phyloP scores from a whole-genome alignment of 139 green algal genomes.

The Volvox africanus region DNA sequence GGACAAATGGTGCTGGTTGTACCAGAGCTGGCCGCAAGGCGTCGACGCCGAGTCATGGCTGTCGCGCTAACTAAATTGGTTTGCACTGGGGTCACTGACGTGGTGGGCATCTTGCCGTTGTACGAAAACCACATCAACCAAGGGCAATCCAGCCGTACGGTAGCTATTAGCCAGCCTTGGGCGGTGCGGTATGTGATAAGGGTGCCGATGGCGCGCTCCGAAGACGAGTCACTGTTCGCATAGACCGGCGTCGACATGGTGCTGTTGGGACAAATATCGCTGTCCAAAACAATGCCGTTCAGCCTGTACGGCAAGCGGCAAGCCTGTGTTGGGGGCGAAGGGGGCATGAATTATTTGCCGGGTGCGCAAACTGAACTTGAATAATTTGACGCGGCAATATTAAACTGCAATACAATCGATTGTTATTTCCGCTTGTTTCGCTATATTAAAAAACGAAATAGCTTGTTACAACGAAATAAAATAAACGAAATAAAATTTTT shows the following conservation, averaged over 20 bases:
- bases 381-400: too few species aligned
- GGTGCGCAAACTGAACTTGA: too few species aligned
- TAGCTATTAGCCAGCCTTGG: constrained; percentile 17
- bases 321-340: not conserved
- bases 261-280: constrained; percentile 19
- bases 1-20: constrained; percentile 13
- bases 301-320: constrained; percentile 34
- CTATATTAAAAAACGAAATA: too few species aligned
- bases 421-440: too few species aligned
- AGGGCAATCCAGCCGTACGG: constrained; percentile 45
- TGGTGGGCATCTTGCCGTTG: constrained; percentile 2
- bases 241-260: constrained; percentile 13
- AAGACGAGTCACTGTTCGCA: not conserved
- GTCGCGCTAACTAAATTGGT: not conserved
- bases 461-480: too few species aligned
- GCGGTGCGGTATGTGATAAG: constrained; percentile 29
- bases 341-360: too few species aligned
- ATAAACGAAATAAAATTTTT: too few species aligned
- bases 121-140: constrained; percentile 35
- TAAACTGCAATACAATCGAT: too few species aligned
- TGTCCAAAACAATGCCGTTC: constrained; percentile 20
- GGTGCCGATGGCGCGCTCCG: constrained; percentile 24
- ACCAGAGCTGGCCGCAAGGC: not conserved
- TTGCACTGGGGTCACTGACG: not conserved
- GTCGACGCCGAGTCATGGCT: not conserved